Base-by-base conservation (phyloP, 2,329 filamentous ascomycete genomes). In the Arachnomyces sp. region DNA sequence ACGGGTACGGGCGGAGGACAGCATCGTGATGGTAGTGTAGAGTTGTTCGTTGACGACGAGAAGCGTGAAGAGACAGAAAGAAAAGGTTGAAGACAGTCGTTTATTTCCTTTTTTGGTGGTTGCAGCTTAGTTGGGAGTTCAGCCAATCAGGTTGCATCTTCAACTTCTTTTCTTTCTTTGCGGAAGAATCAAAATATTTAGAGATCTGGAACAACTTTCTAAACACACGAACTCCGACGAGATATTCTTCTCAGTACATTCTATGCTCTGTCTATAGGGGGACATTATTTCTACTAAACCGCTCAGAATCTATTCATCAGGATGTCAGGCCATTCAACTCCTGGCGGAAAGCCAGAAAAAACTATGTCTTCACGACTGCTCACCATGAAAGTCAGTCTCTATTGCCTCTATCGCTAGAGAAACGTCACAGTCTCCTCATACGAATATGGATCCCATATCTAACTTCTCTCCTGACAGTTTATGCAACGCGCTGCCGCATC, bases 401-500 rank as follows among this genome's bases (percentile, higher is more conserved):
- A 20, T 16, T 20, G 14, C 9, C n/a, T n/a, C n/a, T n/a, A 14
- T 17, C 14, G 4, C 20, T 14, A 30, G 11, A 7, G 39, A 38
- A 28, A 16, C 25, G 3, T 34, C 20, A 29, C 54, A 28, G 39
- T 30, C 2, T 25, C 20, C 18, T 15, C 43, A 42, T 17, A 25
- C 30, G 13, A 9, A 31, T 14, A 5, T 15, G 7, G 34, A 15
- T 16, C 17, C 32, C 28, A 28, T 37, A 25, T 39, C 47, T 37
- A 53, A 41, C 16, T 33, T 15, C 34, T 16, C 15, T 17, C 36
- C 29, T n/a, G 37, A 28, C 52, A 79, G 70, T 95, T 95, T 60
- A 95, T 95, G 89, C 89, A 94, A 70, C 78, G 89, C 54, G 84
- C 84, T 47, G 82, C 80, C 36, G 79, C 81, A 36, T 76, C 81